Evolutionary conservation across 2,329 filamentous ascomycete genomes (phyloP).

Genomic region (Fusarium sulawesiense): DNA sequence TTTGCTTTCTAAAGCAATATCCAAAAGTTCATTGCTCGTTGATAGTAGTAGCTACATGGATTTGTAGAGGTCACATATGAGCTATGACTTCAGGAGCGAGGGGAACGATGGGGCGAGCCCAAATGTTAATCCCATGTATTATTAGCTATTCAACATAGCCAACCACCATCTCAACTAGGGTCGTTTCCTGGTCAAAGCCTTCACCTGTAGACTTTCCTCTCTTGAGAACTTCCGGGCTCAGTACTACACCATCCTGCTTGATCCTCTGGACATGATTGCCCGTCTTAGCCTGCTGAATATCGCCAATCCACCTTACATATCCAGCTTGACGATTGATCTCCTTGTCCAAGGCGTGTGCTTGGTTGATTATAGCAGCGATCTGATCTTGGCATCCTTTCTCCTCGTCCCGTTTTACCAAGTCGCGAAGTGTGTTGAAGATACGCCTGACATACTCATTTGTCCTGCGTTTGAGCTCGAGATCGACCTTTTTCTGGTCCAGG

Average conservation of each 20-base stretch:
- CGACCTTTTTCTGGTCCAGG: not conserved
- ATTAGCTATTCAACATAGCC: not conserved
- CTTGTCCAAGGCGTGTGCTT: not conserved
- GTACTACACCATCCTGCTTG: not conserved
- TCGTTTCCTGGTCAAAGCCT: not conserved
- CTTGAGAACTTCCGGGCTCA: not conserved
- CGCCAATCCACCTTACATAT: not conserved
- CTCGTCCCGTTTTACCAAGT: not conserved
- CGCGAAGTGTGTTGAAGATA: not conserved
- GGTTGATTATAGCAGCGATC: not conserved
- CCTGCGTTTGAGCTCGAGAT: not conserved
- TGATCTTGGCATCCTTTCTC: not conserved
- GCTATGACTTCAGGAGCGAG: no score
- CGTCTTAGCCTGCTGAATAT: not conserved
- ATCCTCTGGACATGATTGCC: no score
- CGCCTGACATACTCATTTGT: accelerated
- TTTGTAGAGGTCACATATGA: no score
- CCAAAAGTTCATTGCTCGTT: no score
- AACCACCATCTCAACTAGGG: not conserved
- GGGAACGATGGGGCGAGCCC: no score
- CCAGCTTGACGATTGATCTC: not conserved
- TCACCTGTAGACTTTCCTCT: not conserved
- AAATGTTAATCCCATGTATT: no score
- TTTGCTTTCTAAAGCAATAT: no score
- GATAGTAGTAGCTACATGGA: no score